Evolutionary conservation across 192 early-diverging fungal genomes (phyloP).

Genomic region (Backusella macrospora): DNA sequence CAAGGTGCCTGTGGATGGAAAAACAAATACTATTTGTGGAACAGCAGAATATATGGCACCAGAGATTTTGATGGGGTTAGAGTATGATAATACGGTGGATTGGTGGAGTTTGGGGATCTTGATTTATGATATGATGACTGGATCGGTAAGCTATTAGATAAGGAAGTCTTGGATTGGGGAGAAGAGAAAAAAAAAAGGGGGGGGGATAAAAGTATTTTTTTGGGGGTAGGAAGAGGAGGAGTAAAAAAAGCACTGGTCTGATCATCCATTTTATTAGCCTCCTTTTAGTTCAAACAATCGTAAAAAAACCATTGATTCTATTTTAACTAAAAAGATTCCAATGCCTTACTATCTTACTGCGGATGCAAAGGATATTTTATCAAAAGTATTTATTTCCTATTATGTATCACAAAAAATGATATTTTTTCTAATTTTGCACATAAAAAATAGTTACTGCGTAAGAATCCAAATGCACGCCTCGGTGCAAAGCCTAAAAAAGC

Average conservation of each 20-base stretch:
- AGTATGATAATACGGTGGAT: conserved; percentile 78
- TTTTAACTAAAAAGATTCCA: conserved; percentile 77
- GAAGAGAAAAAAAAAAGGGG: conserved; percentile 25
- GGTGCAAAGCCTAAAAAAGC: conserved; percentile 50
- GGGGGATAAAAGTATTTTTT: conserved; percentile 23
- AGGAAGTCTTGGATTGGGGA: conserved; percentile 45
- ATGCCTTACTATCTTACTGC: conserved; percentile 80
- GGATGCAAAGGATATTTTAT: conserved; percentile 76
- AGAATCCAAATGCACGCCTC: conserved; percentile 53
- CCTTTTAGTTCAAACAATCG: conserved; percentile 81
- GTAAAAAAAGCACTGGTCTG: too few relatives aligned
- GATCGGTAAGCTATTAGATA: conserved; percentile 55
- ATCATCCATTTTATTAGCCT: conserved; percentile 36
- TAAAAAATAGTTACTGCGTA: conserved; percentile 58
- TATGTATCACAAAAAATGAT: conserved; percentile 26
- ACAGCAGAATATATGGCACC: conserved; percentile 80
- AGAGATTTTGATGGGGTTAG: conserved; percentile 57
- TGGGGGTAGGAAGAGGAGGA: neutral
- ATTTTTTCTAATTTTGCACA: conserved; percentile 39
- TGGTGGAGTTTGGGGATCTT: conserved; percentile 92
- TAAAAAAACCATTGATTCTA: conserved; percentile 82
- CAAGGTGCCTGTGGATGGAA: conserved; percentile 64
- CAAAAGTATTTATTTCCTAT: conserved; percentile 54
- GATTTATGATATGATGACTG: conserved; percentile 90
- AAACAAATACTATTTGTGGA: conserved; percentile 68